Evolutionary conservation across 2,329 filamentous ascomycete species (phyloP), one percentile per base, ranked within the genome.

Genomic region (Cladosporium oxysporum): DNA sequence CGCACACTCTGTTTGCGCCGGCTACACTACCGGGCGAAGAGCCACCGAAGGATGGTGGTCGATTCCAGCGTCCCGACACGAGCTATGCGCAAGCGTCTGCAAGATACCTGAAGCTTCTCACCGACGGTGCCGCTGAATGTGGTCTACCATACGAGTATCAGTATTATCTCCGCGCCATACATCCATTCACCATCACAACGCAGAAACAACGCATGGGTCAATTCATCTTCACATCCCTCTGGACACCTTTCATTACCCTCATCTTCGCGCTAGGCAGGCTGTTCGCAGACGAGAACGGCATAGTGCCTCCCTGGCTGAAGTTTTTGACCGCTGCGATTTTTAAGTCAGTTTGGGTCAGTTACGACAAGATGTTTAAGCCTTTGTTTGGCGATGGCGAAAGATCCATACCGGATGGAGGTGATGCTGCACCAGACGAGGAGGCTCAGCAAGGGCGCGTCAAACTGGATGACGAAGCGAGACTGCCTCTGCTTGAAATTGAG

Each of bases 351-450:
- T 93, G 90, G 91, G 73, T 70, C 55, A 83, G 79, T 57, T 92
- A 93, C 78, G 90, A 92, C 78, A 67, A 61, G 0, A 74, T 87
- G 21, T 89, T 90, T 70, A 89, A 87, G 76, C 80, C 78, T 0
- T 49, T 89, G 0, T 97, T 96, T 82, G 94, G 94, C 0, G 91
- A 98, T 74, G 95, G 95, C 0, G 94, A 98, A 82, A 86, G 87
- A 71, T 88, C 85, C 0, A 73, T 82, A 11, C 69, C 72, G 18
- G 72, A 75, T 64, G 71, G 69, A 10, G 66, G 69, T 6, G 60
- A 73, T 37, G 69, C 37, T 62, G 59, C 60, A 31, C 23, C 53
- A 35, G 61, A 61, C 31, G 65, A 52, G 29, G 37, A 49, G 21
- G 53, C 41, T 28, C 50, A 65, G 28, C 23, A 41, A 26, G 64